Evolutionary conservation across 208 protist genomes (phyloP).

Genomic region (Phytomonas sp.): DNA sequence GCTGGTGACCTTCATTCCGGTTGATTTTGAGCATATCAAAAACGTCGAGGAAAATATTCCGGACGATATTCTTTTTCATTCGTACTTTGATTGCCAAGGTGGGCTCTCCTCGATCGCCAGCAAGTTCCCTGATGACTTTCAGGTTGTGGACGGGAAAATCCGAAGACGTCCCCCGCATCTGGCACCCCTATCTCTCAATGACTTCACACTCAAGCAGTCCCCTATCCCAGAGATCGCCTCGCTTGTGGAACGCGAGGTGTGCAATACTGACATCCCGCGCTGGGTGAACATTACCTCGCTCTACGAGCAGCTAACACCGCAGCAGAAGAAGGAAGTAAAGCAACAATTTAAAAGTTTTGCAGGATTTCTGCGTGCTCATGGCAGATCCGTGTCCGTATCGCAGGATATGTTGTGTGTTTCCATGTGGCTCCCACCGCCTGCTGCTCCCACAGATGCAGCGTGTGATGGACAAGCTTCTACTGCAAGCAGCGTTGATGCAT

Average conservation of each 20-base stretch:
- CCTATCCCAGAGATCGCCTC: conserved; percentile 59
- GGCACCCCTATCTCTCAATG: conserved; percentile 66
- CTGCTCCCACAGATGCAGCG: conserved; percentile 6
- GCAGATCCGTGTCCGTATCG: conserved; percentile 60
- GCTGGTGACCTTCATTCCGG: conserved; percentile 57
- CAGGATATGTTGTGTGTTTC: conserved; percentile 80
- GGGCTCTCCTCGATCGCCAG: conserved; percentile 65
- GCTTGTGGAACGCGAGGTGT: conserved; percentile 53
- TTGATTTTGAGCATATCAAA: conserved; percentile 48
- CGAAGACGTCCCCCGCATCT: conserved; percentile 61
- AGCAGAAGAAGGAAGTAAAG: conserved; percentile 57
- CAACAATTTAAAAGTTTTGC: conserved; percentile 63
- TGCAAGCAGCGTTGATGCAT: neutral
- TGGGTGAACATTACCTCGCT: conserved; percentile 78
- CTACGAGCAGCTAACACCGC: conserved; percentile 68
- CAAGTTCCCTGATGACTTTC: conserved; percentile 81
- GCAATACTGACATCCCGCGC: conserved; percentile 51
- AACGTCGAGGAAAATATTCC: conserved; percentile 67
- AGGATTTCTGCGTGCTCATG: conserved; percentile 78
- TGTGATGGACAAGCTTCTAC: neutral
- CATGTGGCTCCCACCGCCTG: conserved; percentile 52
- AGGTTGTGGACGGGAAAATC: conserved; percentile 63
- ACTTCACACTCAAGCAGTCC: conserved; percentile 53
- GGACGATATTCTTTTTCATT: conserved; percentile 80
- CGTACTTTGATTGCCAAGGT: conserved; percentile 89